Base-by-base conservation (phyloP, 352 stramenopile species). In the Plasmopara halstedii region DNA sequence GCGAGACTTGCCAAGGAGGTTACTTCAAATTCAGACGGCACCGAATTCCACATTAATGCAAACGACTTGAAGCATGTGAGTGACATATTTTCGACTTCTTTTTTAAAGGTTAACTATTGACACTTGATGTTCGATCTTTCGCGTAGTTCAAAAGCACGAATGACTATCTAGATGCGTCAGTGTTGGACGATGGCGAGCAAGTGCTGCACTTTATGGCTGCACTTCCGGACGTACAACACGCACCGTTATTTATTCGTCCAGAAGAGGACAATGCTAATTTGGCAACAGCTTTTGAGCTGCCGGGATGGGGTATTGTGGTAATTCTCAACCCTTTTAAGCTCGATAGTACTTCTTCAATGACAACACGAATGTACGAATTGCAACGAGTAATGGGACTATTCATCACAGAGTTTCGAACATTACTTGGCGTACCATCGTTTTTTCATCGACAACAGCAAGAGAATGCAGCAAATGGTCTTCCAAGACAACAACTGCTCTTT, bases 121-220 rank as follows among this genome's bases (percentile, higher is more conserved):
- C n/a, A n/a, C n/a, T n/a, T n/a, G n/a, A n/a, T n/a, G 31, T n/a
- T 18, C 31, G 15, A n/a, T 18, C 31, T n/a, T n/a, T n/a, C n/a
- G n/a, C n/a, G n/a, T 4, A 89, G 78, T 90, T 90, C 35, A 88
- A 88, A 31, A 85, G 70, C 36, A 63, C 64, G 17, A 91, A 91
- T 42, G 73, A 88, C 38, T 88, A 81, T 32, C 46, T 87, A 9
- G 70, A 68, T 7, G 63, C 73, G 2, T 80, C 74, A 0, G 70
- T 91, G 39, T 57, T 88, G 20, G 64, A 67, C 1, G 80, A 91
- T 49, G 50, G 76, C 23, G 80, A 91, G 55, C 74, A 86, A 32
- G 64, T 88, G 46, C 51, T 91, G 6, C 74, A 86, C 40, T 88
- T 91, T 25, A 85, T 88, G 70, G 80, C 70, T 10, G 74, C 72